A percentile compares a stretch with the other conserved stretches of the same genome.
phyloP scores from a whole-genome alignment of 2,329 filamentous ascomycete species.

The Xylariales sp. region DNA sequence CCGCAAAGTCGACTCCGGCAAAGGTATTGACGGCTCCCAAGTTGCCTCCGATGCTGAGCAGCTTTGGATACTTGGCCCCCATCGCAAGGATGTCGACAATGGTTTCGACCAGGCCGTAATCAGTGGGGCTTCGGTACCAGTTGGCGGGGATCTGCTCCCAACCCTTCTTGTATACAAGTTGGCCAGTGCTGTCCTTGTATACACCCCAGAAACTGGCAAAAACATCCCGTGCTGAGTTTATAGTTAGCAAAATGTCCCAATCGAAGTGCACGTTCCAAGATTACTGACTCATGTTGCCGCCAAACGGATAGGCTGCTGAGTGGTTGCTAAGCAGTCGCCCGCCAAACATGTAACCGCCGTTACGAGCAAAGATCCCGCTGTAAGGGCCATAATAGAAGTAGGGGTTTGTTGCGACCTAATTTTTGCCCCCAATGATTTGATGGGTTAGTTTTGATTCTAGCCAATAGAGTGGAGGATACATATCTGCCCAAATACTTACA shows the following conservation, averaged over 20 bases:
- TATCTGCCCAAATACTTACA: too few relatives aligned
- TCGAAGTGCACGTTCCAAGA: too few relatives aligned
- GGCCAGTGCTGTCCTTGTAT: too few relatives aligned
- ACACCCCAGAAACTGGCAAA: too few relatives aligned
- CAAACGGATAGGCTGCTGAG: slow-evolving; percentile 19
- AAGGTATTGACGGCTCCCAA: slow-evolving; percentile 21
- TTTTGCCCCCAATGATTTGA: too few relatives aligned
- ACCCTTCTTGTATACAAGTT: too few relatives aligned
- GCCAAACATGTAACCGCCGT: slow-evolving; percentile 22
- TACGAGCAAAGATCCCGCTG: slow-evolving; percentile 17
- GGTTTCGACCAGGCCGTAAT: background rate
- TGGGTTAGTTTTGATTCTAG: too few relatives aligned
- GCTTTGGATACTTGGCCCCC: slow-evolving; percentile 14
- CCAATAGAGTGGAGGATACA: too few relatives aligned
- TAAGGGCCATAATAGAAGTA: slow-evolving; percentile 26
- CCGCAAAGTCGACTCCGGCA: slow-evolving; percentile 15
- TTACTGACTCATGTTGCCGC: too few relatives aligned
- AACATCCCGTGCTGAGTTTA: too few relatives aligned
- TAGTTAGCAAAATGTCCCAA: too few relatives aligned
- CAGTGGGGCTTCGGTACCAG: slow-evolving; percentile 5
- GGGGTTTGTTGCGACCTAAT: too few relatives aligned
- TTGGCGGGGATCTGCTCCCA: slow-evolving; percentile 36
- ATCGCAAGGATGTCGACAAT: slow-evolving; percentile 1
- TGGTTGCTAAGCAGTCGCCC: slow-evolving; percentile 24
- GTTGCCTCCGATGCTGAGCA: slow-evolving; percentile 22